phyloP scores from a whole-genome alignment of 441 rosid genomes.

The Oxalis stricta region DNA sequence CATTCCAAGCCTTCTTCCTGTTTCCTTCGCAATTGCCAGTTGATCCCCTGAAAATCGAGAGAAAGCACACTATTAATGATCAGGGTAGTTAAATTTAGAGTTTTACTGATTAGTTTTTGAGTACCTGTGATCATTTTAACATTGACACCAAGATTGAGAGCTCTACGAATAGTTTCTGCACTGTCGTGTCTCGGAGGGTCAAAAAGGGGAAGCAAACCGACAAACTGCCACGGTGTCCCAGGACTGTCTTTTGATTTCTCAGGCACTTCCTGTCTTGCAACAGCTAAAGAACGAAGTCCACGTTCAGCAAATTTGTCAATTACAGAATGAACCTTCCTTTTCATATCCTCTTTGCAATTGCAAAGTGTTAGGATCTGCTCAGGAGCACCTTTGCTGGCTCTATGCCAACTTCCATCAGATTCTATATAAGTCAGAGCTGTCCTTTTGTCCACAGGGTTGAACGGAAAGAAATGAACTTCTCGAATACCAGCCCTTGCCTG shows the following conservation, averaged over 20 bases:
- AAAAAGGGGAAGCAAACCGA: conserved; percentile 69
- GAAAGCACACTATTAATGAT: conserved; percentile 1
- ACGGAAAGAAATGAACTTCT: conserved; percentile 74
- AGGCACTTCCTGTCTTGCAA: conserved; percentile 85
- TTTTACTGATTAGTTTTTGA: neutral
- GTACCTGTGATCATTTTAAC: conserved; percentile 90
- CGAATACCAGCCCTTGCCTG: conserved; percentile 72
- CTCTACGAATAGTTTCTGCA: conserved; percentile 83
- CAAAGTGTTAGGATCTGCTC: conserved; percentile 73
- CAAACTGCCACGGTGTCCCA: conserved; percentile 69
- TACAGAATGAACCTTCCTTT: conserved; percentile 48
- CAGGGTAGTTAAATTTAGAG: neutral
- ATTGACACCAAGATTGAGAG: conserved; percentile 75
- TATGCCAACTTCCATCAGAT: conserved; percentile 58
- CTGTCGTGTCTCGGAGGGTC: conserved; percentile 96
- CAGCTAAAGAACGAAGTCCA: conserved; percentile 75
- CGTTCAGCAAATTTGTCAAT: conserved; percentile 85
- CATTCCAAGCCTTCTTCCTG: conserved; percentile 88
- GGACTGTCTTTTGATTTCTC: conserved; percentile 57
- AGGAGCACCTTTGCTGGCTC: conserved; percentile 93
- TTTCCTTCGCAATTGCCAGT: conserved; percentile 83
- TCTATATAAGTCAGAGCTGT: conserved; percentile 78
- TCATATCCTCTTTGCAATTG: conserved; percentile 58
- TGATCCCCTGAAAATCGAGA: conserved; percentile 52
- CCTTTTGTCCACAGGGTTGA: conserved; percentile 81